These are phyloP conservation scores for Podaxis sp. DNA, from an alignment of 768 basidiomycete genomes.

Conservation along the genomic window DNA sequence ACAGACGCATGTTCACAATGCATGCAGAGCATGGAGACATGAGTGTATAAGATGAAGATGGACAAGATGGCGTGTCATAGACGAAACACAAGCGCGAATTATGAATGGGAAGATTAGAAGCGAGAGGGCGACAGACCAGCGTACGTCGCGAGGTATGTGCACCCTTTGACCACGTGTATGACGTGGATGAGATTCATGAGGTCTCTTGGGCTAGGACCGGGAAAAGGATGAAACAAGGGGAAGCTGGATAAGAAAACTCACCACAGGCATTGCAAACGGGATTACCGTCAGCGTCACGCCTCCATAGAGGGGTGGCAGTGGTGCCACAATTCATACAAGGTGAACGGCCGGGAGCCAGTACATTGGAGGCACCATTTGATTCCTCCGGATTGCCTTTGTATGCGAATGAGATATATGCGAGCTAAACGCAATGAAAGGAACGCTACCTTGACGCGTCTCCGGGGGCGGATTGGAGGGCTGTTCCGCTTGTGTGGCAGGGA, in stretches of 20 bases:
- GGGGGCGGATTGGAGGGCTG: constrained; percentile 17
- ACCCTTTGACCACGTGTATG: constrained; percentile 10
- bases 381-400: constrained; percentile 22
- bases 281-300: constrained; percentile 76
- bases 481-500: constrained; percentile 21
- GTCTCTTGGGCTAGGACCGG: constrained; percentile 8
- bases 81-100: constrained; percentile 11
- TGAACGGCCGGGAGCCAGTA: constrained; percentile 33
- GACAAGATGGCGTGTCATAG: neutral
- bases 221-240: constrained; percentile 17
- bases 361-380: constrained; percentile 19
- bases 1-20: neutral
- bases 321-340: constrained; percentile 75
- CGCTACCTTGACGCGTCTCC: constrained; percentile 24
- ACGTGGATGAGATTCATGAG: constrained; percentile 10
- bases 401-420: constrained; percentile 4
- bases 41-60: constrained; percentile 7
- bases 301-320: constrained; percentile 79
- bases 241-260: constrained; percentile 42
- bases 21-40: neutral
- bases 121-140: neutral
- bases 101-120: constrained; percentile 9
- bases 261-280: constrained; percentile 89
- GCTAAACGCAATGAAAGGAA: neutral
- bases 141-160: constrained; percentile 4